Evolutionary conservation across 805 yeast species (phyloP).

Genomic region (Nakazawaea wickerhamii): DNA sequence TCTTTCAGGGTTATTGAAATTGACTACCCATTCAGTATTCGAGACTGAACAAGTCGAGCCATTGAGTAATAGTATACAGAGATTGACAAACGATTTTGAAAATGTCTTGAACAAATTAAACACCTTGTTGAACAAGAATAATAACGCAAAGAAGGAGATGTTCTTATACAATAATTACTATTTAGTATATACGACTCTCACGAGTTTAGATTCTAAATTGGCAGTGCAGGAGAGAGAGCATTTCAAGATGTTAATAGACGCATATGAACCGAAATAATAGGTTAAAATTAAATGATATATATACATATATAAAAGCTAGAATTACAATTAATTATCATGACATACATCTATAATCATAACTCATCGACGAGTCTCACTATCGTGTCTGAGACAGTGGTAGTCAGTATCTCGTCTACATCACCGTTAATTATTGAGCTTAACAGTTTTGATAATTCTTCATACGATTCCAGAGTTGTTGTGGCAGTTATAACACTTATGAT

Average conservation of each 20-base stretch:
- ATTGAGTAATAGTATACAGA: conserved; percentile 56
- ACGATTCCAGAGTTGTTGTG: conserved; percentile 1
- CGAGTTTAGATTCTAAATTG: conserved; percentile 32
- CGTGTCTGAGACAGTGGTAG: not conserved
- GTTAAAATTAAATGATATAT: too few species aligned
- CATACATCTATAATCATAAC: not conserved
- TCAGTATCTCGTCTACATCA: not conserved
- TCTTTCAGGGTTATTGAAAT: conserved; percentile 61
- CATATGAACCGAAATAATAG: conserved; percentile 27
- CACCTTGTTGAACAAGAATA: conserved; percentile 30
- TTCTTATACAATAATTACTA: conserved; percentile 73
- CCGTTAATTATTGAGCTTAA: conserved; percentile 11
- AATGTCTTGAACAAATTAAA: conserved; percentile 68
- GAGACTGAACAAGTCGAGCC: conserved; percentile 55
- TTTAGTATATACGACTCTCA: conserved; percentile 52
- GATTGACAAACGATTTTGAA: conserved; percentile 79
- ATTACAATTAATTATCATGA: not conserved
- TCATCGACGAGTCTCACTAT: conserved; percentile 8
- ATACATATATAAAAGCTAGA: too few species aligned
- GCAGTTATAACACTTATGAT: not conserved
- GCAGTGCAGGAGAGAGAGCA: conserved; percentile 40
- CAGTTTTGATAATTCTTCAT: conserved; percentile 7
- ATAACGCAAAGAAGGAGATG: conserved; percentile 49
- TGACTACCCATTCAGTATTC: conserved; percentile 31
- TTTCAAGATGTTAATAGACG: conserved; percentile 38